phyloP scores from a whole-genome alignment of 108 stramenopile genomes.

The Nitzschia sp. region DNA sequence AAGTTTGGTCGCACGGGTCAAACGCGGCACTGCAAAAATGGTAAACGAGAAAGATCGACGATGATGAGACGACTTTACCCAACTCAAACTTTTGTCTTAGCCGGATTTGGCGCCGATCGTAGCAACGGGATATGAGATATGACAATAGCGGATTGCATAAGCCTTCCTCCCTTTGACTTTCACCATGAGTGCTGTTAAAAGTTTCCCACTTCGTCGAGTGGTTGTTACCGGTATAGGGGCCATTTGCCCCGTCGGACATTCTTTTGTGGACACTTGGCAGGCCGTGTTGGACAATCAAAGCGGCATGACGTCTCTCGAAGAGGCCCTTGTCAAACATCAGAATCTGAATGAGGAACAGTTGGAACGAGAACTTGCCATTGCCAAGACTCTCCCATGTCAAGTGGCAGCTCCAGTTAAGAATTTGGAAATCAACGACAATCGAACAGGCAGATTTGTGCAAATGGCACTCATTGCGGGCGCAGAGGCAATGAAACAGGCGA shows the following conservation, averaged over 20 bases:
- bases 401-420: constrained; percentile 74
- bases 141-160: no score
- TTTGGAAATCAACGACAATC: constrained; percentile 43
- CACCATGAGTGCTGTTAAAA: background rate
- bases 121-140: no score
- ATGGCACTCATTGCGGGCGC: constrained; percentile 76
- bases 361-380: constrained; percentile 51
- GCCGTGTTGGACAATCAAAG: constrained; percentile 40
- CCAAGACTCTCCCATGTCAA: constrained; percentile 69
- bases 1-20: no score
- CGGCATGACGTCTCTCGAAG: constrained; percentile 59
- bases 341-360: constrained; percentile 40
- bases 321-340: constrained; percentile 48
- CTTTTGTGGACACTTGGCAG: constrained; percentile 72
- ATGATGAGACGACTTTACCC: no score
- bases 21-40: no score
- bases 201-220: constrained; percentile 63
- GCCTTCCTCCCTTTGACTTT: no score
- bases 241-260: constrained; percentile 86
- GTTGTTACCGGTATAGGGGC: constrained; percentile 94
- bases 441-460: constrained; percentile 74
- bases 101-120: no score
- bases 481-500: constrained; percentile 63
- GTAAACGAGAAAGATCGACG: no score
- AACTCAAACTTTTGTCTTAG: no score